phyloP scores from a whole-genome alignment of 805 yeast species.

The Metschnikowia amazonensis region DNA sequence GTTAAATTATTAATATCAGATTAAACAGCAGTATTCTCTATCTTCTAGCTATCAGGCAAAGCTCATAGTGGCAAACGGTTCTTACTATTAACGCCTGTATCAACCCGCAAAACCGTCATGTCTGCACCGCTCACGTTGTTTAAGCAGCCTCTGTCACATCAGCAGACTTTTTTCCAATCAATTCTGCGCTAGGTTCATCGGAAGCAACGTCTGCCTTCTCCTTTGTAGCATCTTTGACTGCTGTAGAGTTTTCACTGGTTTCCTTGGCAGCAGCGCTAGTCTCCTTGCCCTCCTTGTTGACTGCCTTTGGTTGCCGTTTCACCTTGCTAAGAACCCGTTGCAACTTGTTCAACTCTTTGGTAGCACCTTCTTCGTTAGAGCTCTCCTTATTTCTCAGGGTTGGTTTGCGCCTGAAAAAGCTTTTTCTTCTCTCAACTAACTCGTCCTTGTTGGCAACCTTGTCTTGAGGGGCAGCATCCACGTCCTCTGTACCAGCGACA shows the following conservation, averaged over 20 bases:
- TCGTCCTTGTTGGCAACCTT: conserved; percentile 5
- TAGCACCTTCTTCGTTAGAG: not conserved
- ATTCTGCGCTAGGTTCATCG: not conserved
- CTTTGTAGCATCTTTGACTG: not conserved
- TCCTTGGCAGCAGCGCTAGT: not conserved
- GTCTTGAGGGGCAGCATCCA: not conserved
- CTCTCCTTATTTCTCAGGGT: not conserved
- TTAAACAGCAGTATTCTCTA: conserved; percentile 1
- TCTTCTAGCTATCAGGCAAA: not conserved
- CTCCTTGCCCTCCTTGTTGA: not conserved
- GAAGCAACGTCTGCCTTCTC: not conserved
- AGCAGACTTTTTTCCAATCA: not conserved
- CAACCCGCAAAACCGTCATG: not conserved
- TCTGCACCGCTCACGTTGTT: not conserved
- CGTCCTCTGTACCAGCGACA: not conserved
- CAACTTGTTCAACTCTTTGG: conserved; percentile 2
- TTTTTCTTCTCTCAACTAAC: conserved; percentile 9
- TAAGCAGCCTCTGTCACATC: not conserved
- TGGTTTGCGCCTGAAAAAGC: conserved; percentile 9
- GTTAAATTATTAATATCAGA: not conserved
- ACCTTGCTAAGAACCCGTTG: conserved; percentile 4
- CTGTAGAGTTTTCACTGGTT: not conserved
- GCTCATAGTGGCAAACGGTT: not conserved
- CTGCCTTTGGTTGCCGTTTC: not conserved
- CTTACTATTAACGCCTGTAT: not conserved